A percentile compares a stretch with the other conserved stretches of the same genome.
These are phyloP conservation scores for Cyberlindnera petersonii DNA, from an alignment of 805 yeast species.

Conservation along the genomic window DNA sequence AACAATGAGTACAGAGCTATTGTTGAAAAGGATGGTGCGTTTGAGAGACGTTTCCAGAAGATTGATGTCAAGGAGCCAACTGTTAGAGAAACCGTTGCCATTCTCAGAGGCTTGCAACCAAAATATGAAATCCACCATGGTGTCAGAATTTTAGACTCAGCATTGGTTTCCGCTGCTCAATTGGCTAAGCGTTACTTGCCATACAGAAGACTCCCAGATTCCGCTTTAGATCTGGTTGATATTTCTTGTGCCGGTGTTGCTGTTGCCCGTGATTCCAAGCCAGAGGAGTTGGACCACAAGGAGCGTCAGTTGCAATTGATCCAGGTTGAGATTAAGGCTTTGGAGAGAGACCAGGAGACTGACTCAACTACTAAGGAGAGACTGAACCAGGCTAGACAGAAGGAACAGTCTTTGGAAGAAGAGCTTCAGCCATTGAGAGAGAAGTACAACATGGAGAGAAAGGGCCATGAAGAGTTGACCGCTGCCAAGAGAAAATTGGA, in stretches of 20 bases:
- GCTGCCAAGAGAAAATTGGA: slow-evolving; percentile 86
- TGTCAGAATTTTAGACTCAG: slow-evolving; percentile 91
- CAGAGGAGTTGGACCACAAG: slow-evolving; percentile 90
- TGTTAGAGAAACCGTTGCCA: slow-evolving; percentile 88
- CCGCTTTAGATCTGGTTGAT: slow-evolving; percentile 94
- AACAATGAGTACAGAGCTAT: slow-evolving; percentile 89
- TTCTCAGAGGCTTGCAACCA: slow-evolving; percentile 91
- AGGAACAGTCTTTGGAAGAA: slow-evolving; percentile 80
- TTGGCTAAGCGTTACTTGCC: slow-evolving; percentile 92
- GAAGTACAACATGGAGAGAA: slow-evolving; percentile 79
- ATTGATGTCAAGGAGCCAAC: slow-evolving; percentile 95
- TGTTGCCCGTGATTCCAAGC: slow-evolving; percentile 96
- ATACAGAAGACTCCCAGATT: slow-evolving; percentile 92
- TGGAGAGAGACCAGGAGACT: slow-evolving; percentile 92
- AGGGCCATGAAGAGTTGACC: slow-evolving; percentile 88
- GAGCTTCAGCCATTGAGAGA: slow-evolving; percentile 80
- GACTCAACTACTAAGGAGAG: slow-evolving; percentile 81
- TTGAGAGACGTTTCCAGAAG: slow-evolving; percentile 97
- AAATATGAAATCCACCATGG: slow-evolving; percentile 97
- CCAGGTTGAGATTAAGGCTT: slow-evolving; percentile 94
- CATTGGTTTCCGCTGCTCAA: slow-evolving; percentile 91
- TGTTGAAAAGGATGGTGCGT: slow-evolving; percentile 96
- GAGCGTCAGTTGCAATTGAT: slow-evolving; percentile 90
- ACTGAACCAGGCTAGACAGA: slow-evolving; percentile 70
- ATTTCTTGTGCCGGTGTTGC: slow-evolving; percentile 97